A percentile compares a stretch with the other conserved stretches of the same genome.
Evolutionary conservation across 768 basidiomycete genomes (phyloP).

Genomic region (Harrya chromipes): DNA sequence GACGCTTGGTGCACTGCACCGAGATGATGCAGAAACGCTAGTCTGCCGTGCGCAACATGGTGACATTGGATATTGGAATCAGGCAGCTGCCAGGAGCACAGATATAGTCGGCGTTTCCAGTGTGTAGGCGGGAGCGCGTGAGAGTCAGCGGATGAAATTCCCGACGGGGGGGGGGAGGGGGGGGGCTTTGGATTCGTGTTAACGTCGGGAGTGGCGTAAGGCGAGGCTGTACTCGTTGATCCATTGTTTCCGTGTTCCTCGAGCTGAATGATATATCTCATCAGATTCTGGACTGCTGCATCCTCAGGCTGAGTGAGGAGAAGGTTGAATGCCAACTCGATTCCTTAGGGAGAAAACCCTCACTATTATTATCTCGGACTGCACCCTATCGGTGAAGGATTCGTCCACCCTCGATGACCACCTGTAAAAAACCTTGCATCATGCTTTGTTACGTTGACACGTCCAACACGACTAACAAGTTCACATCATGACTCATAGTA

Average conservation of each 20-base stretch:
- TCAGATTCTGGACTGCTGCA: background rate
- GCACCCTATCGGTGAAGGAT: background rate
- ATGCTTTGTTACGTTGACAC: background rate
- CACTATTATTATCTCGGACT: background rate
- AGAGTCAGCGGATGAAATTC: background rate
- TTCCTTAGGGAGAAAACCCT: background rate
- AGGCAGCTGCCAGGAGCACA: slow-evolving; percentile 13
- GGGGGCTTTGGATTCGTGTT: background rate
- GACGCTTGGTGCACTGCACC: slow-evolving; percentile 7
- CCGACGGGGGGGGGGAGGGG: background rate
- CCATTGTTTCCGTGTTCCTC: background rate
- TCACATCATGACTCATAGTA: background rate
- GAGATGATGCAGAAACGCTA: slow-evolving; percentile 18
- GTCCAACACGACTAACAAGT: background rate
- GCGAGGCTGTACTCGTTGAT: background rate
- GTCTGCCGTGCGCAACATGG: background rate
- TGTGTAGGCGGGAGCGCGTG: background rate
- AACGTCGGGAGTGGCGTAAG: background rate
- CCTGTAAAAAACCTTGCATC: background rate
- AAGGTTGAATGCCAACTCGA: background rate
- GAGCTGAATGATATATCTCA: background rate
- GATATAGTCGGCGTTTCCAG: background rate
- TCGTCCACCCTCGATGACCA: background rate
- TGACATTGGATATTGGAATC: background rate
- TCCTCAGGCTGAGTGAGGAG: background rate